Percentiles rank a stretch among this genome's conserved stretches.
Conservation (phyloP, 2,329 filamentous ascomycete genomes). For the Cladobotryum mycophilum region DNA sequence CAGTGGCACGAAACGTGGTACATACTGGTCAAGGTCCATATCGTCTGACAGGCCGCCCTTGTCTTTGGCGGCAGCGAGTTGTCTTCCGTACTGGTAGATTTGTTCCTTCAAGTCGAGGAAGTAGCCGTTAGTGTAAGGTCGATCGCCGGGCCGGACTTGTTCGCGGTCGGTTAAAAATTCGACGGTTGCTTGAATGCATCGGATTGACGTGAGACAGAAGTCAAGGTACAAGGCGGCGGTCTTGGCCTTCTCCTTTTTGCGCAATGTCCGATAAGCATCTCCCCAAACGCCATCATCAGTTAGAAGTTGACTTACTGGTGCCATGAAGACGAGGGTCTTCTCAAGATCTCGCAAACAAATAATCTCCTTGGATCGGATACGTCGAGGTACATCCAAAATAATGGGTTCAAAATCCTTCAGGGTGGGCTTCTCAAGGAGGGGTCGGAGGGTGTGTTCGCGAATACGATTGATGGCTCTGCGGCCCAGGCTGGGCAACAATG, state of each 20-base stretch:
- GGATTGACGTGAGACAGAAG: constrained; percentile 86
- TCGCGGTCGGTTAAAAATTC: constrained; percentile 80
- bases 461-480: constrained; percentile 69
- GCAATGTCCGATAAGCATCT: constrained; percentile 64
- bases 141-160: constrained; percentile 75
- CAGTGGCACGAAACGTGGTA: constrained; percentile 26
- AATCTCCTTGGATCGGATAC: constrained; percentile 79
- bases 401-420: constrained; percentile 78
- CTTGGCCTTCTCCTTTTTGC: constrained; percentile 72
- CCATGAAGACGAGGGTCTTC: constrained; percentile 84
- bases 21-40: constrained; percentile 55
- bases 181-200: constrained; percentile 83
- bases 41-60: constrained; percentile 53
- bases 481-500: constrained; percentile 57
- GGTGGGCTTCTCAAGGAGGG: constrained; percentile 65
- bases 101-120: constrained; percentile 95
- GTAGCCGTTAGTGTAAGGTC: constrained; percentile 91
- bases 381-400: constrained; percentile 69
- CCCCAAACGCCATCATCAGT: constrained; percentile 51
- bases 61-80: constrained; percentile 70
- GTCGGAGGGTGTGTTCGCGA: constrained; percentile 69
- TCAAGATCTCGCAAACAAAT: constrained; percentile 88
- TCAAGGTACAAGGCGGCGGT: constrained; percentile 66
- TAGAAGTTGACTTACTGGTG: constrained; percentile 76
- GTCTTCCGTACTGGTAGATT: constrained; percentile 81